Percentiles rank a stretch among this genome's conserved stretches.
phyloP scores from a whole-genome alignment of 306 rosid genomes.

The Comarum palustre region DNA sequence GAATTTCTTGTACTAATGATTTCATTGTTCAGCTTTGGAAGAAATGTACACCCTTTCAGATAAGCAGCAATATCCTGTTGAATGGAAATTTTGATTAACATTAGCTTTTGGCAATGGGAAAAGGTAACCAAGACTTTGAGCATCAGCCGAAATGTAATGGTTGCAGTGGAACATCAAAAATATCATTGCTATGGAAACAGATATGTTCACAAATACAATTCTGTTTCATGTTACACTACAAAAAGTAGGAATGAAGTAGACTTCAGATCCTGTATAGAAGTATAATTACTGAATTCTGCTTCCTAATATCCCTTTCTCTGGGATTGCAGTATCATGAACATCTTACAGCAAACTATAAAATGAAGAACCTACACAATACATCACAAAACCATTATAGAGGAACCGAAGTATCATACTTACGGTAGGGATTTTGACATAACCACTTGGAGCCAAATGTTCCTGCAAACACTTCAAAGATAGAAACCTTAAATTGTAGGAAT shows the following conservation, averaged over 20 bases:
- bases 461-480: slow-evolving; percentile 32
- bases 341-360: not conserved
- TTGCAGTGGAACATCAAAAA: not conserved
- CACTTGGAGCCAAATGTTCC: slow-evolving; percentile 78
- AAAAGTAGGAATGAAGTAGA: not conserved
- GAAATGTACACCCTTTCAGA: slow-evolving; percentile 60
- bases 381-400: slow-evolving; percentile 1
- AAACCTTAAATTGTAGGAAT: not conserved
- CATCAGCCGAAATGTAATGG: not conserved
- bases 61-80: slow-evolving; percentile 57
- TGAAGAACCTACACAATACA: not conserved
- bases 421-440: slow-evolving; percentile 71
- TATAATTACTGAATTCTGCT: not conserved
- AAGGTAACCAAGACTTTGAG: not conserved
- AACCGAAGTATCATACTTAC: slow-evolving; percentile 44
- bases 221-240: not conserved
- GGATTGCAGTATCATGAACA: not conserved
- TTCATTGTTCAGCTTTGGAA: slow-evolving; percentile 83
- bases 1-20: slow-evolving; percentile 39
- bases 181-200: not conserved
- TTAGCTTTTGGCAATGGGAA: not conserved
- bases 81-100: not conserved
- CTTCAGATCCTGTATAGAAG: not conserved
- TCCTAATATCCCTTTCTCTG: not conserved
- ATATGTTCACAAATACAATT: not conserved